Evolutionary conservation across 108 stramenopile genomes (phyloP).

Genomic region (Cylindrotheca fusiformis): DNA sequence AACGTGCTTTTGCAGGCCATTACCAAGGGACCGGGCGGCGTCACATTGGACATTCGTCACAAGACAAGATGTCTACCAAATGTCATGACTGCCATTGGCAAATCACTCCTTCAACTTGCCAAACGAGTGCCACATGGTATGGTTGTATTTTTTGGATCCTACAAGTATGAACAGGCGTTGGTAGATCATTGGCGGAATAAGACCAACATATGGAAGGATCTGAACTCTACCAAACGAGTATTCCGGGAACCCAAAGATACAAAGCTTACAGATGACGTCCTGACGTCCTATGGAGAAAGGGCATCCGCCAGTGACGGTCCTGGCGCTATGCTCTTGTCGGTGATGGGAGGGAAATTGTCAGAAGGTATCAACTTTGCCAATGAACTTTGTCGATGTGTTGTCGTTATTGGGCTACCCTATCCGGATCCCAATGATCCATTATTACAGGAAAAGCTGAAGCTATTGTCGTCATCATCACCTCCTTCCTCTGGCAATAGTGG

Average conservation of each 20-base stretch:
- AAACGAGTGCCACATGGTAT: conserved; percentile 80
- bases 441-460: conserved; percentile 89
- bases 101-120: conserved; percentile 63
- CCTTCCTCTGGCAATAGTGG: neutral
- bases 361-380: conserved; percentile 99
- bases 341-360: conserved; percentile 96
- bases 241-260: conserved; percentile 85
- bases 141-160: conserved; percentile 95
- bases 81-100: conserved; percentile 83
- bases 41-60: conserved; percentile 85
- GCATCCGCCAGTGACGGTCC: conserved; percentile 11
- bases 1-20: conserved; percentile 51
- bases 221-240: conserved; percentile 49
- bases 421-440: conserved; percentile 95
- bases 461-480: conserved; percentile 42
- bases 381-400: conserved; percentile 93
- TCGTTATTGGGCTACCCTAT: conserved; percentile 98
- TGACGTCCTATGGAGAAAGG: conserved; percentile 65
- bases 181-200: conserved; percentile 71
- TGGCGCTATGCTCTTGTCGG: conserved; percentile 91
- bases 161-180: conserved; percentile 83
- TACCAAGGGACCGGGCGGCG: conserved; percentile 35
- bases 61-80: conserved; percentile 39
- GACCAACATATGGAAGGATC: conserved; percentile 43
- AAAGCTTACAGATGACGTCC: conserved; percentile 71